Conservation (phyloP, 2,329 filamentous ascomycete genomes). For the Ascochyta fabae region DNA sequence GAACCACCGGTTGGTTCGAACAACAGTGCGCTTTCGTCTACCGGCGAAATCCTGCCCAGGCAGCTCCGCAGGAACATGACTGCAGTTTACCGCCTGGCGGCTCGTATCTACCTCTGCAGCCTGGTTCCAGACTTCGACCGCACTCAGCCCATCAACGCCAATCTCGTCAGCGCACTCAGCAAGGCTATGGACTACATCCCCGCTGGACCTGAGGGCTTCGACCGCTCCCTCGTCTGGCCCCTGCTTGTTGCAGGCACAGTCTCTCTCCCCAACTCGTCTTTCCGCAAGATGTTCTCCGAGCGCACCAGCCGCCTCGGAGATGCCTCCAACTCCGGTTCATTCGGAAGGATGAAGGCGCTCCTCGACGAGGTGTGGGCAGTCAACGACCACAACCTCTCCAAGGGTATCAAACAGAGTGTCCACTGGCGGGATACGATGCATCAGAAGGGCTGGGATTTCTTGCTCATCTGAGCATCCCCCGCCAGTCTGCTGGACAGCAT, state of each 20-base stretch:
- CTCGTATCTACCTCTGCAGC: constrained; percentile 95
- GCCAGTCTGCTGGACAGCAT: constrained; percentile 46
- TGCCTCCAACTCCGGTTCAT: constrained; percentile 79
- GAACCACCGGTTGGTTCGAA: constrained; percentile 63
- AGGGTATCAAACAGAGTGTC: constrained; percentile 67
- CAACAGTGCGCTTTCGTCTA: constrained; percentile 62
- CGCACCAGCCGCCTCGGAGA: constrained; percentile 78
- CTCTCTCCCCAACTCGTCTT: constrained; percentile 73
- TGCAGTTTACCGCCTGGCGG: constrained; percentile 86
- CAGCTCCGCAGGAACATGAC: constrained; percentile 90
- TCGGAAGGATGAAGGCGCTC: constrained; percentile 80
- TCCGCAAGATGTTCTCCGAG: constrained; percentile 79
- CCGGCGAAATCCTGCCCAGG: constrained; percentile 78
- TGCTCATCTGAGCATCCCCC: constrained; percentile 71
- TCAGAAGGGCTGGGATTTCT: constrained; percentile 88
- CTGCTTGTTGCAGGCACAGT: constrained; percentile 85
- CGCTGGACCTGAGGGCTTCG: constrained; percentile 79
- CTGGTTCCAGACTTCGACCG: constrained; percentile 88
- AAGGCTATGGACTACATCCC: constrained; percentile 82
- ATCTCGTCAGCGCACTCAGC: constrained; percentile 79
- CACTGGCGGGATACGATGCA: constrained; percentile 96
- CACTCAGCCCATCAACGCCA: constrained; percentile 73
- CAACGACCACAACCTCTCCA: constrained; percentile 67
- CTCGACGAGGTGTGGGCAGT: constrained; percentile 81
- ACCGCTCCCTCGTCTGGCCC: constrained; percentile 91